Conservation (phyloP, 2,329 filamentous ascomycete genomes). For the Pseudovirgaria hyperparasitica region DNA sequence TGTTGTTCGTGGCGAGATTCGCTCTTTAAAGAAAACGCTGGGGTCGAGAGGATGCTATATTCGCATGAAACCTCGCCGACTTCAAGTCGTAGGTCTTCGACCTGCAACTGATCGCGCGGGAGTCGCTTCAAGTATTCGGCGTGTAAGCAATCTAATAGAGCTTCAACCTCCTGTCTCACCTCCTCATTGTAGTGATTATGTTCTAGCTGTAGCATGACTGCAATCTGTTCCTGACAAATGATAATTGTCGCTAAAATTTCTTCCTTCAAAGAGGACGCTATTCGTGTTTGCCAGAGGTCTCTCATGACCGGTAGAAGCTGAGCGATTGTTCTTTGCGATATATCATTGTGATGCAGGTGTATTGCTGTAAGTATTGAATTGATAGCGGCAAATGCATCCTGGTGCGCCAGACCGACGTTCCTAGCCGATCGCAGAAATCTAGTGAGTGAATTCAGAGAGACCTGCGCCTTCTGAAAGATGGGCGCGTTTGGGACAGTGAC, state of each 20-base stretch:
- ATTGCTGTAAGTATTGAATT: slow-evolving; percentile 56
- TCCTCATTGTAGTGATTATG: slow-evolving; percentile 14
- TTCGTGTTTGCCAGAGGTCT: slow-evolving; percentile 68
- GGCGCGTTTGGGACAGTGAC: slow-evolving; percentile 56
- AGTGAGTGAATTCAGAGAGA: slow-evolving; percentile 44
- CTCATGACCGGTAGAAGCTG: slow-evolving; percentile 58
- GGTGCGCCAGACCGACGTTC: slow-evolving; percentile 51
- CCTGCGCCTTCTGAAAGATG: slow-evolving; percentile 41
- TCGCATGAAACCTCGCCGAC: too few species aligned
- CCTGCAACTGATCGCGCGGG: slow-evolving; percentile 58
- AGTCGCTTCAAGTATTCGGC: slow-evolving; percentile 63
- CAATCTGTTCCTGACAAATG: slow-evolving; percentile 36
- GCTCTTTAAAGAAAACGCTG: too few species aligned
- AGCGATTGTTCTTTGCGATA: slow-evolving; percentile 47
- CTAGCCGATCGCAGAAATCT: slow-evolving; percentile 49
- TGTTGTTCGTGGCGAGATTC: too few species aligned
- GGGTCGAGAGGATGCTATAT: too few species aligned
- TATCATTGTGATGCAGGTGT: slow-evolving; percentile 53
- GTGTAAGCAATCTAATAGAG: slow-evolving; percentile 60
- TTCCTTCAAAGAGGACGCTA: slow-evolving; percentile 53
- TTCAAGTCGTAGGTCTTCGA: slow-evolving; percentile 54
- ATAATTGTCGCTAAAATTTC: slow-evolving; percentile 63
- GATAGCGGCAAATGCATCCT: slow-evolving; percentile 61
- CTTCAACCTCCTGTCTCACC: slow-evolving; percentile 41
- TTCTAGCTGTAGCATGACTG: slow-evolving; percentile 16